Conservation (phyloP, 345 rosid species). For the Eucalyptus melliodora region DNA sequence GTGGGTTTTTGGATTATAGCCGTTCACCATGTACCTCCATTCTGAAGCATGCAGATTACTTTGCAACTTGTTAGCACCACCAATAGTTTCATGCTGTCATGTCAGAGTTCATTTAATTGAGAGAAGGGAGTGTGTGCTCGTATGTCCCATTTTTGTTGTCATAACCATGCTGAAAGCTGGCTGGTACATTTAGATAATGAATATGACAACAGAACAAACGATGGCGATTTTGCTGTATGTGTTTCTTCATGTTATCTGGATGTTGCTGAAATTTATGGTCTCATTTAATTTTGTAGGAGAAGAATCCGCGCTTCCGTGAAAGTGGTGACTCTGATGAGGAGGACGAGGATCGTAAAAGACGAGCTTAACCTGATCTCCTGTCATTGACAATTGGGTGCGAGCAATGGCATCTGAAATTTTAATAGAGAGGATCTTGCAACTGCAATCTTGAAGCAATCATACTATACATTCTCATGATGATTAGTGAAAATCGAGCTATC, state of each 20-base stretch:
- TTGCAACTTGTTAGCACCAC: not conserved
- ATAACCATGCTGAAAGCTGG: not conserved
- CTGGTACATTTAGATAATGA: not conserved
- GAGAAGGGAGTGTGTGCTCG: not conserved
- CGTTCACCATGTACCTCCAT: not conserved
- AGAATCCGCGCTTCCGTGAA: slow-evolving; percentile 97
- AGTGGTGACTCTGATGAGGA: slow-evolving; percentile 94
- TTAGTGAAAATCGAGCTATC: not conserved
- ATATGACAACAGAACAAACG: not conserved
- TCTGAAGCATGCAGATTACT: not conserved
- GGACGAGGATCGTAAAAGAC: slow-evolving; percentile 53
- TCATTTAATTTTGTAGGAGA: slow-evolving; percentile 38
- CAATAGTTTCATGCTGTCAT: not conserved
- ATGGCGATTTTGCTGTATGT: not conserved
- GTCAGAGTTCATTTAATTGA: not conserved
- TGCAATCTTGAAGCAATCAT: not conserved
- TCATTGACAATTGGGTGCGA: not conserved
- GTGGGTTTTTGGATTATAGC: not conserved
- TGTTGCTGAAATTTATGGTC: not conserved
- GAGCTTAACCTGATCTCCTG: slow-evolving; percentile 7
- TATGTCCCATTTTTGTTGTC: not conserved
- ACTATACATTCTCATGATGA: not conserved
- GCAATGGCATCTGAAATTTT: not conserved
- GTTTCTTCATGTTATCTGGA: not conserved
- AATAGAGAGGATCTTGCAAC: not conserved